These are phyloP conservation scores for Claviceps purpurea DNA, from an alignment of 2,329 filamentous ascomycete species.

Conservation along the genomic window DNA sequence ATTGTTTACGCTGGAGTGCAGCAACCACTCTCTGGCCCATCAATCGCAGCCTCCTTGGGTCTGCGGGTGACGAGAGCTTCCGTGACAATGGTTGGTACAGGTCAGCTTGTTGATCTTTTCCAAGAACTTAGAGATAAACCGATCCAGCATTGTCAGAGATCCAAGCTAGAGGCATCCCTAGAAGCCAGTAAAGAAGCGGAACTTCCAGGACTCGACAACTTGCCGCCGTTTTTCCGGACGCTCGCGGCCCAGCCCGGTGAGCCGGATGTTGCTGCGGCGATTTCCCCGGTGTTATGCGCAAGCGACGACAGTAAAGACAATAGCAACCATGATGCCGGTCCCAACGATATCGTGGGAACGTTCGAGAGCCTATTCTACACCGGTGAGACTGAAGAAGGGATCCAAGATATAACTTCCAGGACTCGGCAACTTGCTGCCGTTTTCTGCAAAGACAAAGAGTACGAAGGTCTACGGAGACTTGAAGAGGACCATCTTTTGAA, in stretches of 20 bases:
- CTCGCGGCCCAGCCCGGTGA: conserved; percentile 9
- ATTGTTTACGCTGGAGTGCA: too few species aligned
- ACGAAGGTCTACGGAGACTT: conserved; percentile 7
- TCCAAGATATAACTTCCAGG: neutral
- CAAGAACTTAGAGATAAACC: too few species aligned
- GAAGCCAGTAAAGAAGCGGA: too few species aligned
- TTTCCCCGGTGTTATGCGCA: conserved; percentile 20
- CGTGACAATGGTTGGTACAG: too few species aligned
- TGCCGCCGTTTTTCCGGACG: conserved; percentile 10
- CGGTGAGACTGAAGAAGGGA: neutral
- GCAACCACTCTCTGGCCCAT: too few species aligned
- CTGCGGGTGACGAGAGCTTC: too few species aligned
- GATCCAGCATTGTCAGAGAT: too few species aligned
- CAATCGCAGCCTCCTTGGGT: too few species aligned
- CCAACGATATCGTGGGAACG: conserved; percentile 11
- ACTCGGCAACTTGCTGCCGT: neutral
- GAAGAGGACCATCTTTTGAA: conserved; percentile 9
- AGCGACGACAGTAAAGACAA: neutral
- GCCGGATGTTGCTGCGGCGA: conserved; percentile 8
- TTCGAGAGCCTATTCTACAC: conserved; percentile 14
- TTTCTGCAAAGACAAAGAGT: conserved; percentile 2
- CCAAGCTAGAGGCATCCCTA: too few species aligned
- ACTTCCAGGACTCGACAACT: too few species aligned
- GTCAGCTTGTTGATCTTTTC: too few species aligned
- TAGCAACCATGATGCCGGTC: neutral